Evolutionary conservation across 1,284 basidiomycete genomes (phyloP), one percentile per base, ranked within the genome.

Genomic region (Coniophora puteana): DNA sequence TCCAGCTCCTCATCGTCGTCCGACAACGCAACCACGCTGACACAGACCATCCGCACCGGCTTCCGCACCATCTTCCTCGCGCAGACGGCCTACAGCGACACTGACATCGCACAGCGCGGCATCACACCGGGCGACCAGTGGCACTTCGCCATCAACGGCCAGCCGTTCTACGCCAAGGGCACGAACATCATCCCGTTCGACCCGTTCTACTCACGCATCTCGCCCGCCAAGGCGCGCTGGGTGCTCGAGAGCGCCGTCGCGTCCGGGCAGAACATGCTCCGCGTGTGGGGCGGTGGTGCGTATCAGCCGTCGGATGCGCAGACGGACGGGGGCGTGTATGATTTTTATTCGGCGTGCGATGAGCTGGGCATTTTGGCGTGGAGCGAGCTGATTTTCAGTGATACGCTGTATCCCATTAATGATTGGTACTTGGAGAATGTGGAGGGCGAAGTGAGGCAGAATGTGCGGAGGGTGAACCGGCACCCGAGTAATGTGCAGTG

Each of bases 161-260:
- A 68, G 50, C 65, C 67, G 18, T 76, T 77, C 51, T 78, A 75
- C 47, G 67, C 66, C 29, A 58, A 68, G 12, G 76, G 76, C 8
- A 75, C 74, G 17, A 78, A 78, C 45, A 68, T 77, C 49, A 76
- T 78, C 38, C 75, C 76, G 3, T 76, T 76, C 46, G 75, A 78
- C 54, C 71, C 72, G 10, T 78, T 78, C 54, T 78, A 77, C 47
- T 59, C 74, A 16, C 59, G 75, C 32, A 70, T 65, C 16, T 69
- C 66, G 10, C 65, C 70, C 12, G 74, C 70, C 27, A 64, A 72
- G 40, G 74, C 76, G 3, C 56, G 69, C 20, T 78, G 75, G 75
- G 62, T 78, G 8, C 55, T 78, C 8, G 68, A 77, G 52, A 76
- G 74, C 45, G 75, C 71, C 2, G 67, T 72, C 3, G 52, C 60